Conservation (phyloP, 148 eudicot species). For the Rhododendron mucronatum region DNA sequence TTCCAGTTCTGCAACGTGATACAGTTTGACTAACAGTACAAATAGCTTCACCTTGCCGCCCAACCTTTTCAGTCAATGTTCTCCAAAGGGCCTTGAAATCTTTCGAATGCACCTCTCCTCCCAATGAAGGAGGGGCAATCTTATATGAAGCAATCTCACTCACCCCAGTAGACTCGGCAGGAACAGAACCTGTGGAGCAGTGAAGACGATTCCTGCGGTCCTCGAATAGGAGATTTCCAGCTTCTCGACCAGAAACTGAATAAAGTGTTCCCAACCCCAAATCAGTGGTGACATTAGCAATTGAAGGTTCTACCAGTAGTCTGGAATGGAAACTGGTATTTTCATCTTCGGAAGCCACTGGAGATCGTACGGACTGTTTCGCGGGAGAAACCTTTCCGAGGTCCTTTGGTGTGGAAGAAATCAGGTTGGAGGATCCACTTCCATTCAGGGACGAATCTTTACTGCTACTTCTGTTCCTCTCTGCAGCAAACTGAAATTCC, state of each 20-base stretch:
- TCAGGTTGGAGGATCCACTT: slow-evolving; percentile 31
- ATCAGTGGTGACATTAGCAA: slow-evolving; percentile 62
- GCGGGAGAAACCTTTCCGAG: slow-evolving; percentile 13
- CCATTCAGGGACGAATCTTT: slow-evolving; percentile 30
- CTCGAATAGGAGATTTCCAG: slow-evolving; percentile 14
- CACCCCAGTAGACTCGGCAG: slow-evolving; percentile 21
- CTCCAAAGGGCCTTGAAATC: slow-evolving; percentile 51
- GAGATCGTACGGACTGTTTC: slow-evolving; percentile 8
- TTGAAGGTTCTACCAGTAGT: slow-evolving; percentile 17
- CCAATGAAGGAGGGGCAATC: slow-evolving; percentile 18
- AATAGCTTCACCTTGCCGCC: slow-evolving; percentile 54
- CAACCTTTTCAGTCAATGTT: slow-evolving; percentile 35
- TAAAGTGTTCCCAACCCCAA: slow-evolving; percentile 59
- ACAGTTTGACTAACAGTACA: slow-evolving; percentile 32
- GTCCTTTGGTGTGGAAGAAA: slow-evolving; percentile 28
- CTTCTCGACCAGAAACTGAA: slow-evolving; percentile 25
- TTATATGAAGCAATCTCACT: slow-evolving; percentile 20
- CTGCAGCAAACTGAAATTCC: slow-evolving; percentile 25
- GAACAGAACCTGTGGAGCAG: slow-evolving; percentile 17
- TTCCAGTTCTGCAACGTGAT: slow-evolving; percentile 35
- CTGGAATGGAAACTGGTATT: slow-evolving; percentile 20
- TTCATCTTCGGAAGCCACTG: slow-evolving; percentile 13
- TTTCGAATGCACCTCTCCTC: slow-evolving; percentile 28
- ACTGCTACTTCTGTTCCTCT: slow-evolving; percentile 23
- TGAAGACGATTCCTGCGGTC: slow-evolving; percentile 19